phyloP scores from a whole-genome alignment of 441 rosid species.

The Macaranga tanarius region DNA sequence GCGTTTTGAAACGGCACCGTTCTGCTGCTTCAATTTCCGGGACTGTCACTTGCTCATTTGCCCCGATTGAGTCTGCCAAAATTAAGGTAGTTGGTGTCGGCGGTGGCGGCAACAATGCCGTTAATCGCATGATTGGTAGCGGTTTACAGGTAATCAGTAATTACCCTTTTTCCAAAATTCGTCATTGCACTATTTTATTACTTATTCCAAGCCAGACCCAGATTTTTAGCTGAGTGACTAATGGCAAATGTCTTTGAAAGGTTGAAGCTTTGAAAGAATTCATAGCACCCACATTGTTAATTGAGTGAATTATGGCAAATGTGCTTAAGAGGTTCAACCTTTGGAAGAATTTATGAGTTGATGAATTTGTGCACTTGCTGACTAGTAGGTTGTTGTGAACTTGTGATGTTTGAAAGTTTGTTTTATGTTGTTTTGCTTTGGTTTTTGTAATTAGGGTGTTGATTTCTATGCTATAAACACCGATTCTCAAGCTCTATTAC shows the following conservation, averaged over 20 bases:
- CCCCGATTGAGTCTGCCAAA: conserved; percentile 75
- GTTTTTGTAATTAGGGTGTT: conserved; percentile 56
- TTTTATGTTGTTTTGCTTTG: conserved; percentile 2
- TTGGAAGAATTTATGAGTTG: neutral
- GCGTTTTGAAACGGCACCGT: conserved; percentile 32
- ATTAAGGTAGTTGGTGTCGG: conserved; percentile 95
- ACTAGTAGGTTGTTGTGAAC: conserved; percentile 2
- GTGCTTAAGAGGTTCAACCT: neutral
- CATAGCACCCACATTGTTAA: neutral
- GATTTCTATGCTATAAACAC: conserved; percentile 95
- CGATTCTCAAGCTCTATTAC: conserved; percentile 86
- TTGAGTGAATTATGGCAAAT: neutral
- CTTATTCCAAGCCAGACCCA: neutral
- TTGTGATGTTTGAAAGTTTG: too few relatives aligned
- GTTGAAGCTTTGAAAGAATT: neutral
- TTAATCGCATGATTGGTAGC: conserved; percentile 94
- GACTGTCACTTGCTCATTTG: conserved; percentile 55
- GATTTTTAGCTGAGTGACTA: neutral
- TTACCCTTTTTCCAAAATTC: too few relatives aligned
- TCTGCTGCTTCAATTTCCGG: conserved; percentile 12
- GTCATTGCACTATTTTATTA: neutral
- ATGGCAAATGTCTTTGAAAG: neutral
- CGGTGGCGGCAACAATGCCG: conserved; percentile 99
- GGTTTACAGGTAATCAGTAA: conserved; percentile 63
- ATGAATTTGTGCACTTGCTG: neutral